These are phyloP conservation scores for Nitzschia palea DNA, from an alignment of 108 stramenopile species.

Conservation along the genomic window DNA sequence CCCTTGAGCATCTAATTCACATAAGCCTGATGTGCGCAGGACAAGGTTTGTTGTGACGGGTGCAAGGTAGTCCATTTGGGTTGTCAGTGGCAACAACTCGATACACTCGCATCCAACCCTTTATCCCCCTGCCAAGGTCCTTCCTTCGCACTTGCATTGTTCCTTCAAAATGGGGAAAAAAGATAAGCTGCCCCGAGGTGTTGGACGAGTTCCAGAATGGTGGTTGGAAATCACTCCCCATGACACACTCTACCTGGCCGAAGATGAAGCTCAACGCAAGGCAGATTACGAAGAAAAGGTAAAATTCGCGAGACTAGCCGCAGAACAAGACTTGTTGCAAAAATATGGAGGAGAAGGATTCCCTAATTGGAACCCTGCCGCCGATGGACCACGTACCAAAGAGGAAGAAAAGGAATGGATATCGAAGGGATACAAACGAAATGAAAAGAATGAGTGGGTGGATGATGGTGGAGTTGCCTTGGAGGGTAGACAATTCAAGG, in stretches of 20 bases:
- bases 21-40: no score
- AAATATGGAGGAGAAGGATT: constrained; percentile 19
- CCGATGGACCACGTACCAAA: constrained; percentile 12
- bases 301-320: constrained; percentile 26
- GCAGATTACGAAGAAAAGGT: constrained; percentile 13
- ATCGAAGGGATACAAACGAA: constrained; percentile 17
- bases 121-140: no score
- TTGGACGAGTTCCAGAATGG: constrained; percentile 32
- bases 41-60: no score
- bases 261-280: constrained; percentile 23
- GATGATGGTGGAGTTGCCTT: constrained; percentile 19
- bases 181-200: constrained; percentile 22
- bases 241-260: constrained; percentile 30
- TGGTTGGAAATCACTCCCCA: constrained; percentile 58
- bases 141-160: no score
- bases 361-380: constrained; percentile 21
- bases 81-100: no score
- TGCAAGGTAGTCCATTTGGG: no score
- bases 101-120: no score
- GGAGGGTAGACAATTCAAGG: constrained; percentile 22
- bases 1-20: no score
- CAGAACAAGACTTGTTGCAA: constrained; percentile 18
- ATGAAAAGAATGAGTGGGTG: constrained; percentile 26
- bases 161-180: constrained; percentile 19
- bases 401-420: constrained; percentile 11